Evolutionary conservation across 176 grass and related monocot genomes (phyloP), one percentile per base, ranked within the genome.

Genomic region (Carex scoparia): DNA sequence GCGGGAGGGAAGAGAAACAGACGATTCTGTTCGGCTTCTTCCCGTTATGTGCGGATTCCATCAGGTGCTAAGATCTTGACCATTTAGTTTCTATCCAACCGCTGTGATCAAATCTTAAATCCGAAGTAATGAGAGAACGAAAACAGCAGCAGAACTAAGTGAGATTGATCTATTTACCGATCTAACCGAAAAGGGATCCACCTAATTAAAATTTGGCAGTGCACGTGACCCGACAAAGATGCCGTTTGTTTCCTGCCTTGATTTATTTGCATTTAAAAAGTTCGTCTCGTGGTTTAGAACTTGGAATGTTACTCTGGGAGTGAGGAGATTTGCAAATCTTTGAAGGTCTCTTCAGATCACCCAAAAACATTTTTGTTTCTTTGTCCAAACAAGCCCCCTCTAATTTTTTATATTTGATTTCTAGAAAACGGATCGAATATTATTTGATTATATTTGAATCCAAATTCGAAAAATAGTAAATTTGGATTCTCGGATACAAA

Each of bases 1-100:
- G 23, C 16, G 23, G 18, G 80, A 82, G 80, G 80, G 80, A 81
- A 82, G 61, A 62, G 80, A 81, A 83, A 54, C 62, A 56, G 10
- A 14, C 53, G 46, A 55, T 76, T 76, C 48, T 15, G 8, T 54
- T 31, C 19, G n/a, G 19, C 70, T 75, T 9, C 70, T 51, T 42
- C 0, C 18, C 10, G 9, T 18, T 27, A 14, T 28, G 70, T 53
- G 44, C 42, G 10, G 18, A 75, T 55, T 3, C 23, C 1, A 8
- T 56, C 4, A 14, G 49, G 18, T 33, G 2, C 19, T 31, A 14
- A 14, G 18, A 77, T 77, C 49, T 56, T 5, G 0, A 15, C 49
- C 73, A 28, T 56, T 28, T 0, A 33, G 8, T 56, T 76, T 12
- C 13, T 7, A 63, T 81, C 35, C 28, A 42, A 81, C 18, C 10